Base-by-base conservation (phyloP, 2,329 filamentous ascomycete genomes). In the Penicillium freii region DNA sequence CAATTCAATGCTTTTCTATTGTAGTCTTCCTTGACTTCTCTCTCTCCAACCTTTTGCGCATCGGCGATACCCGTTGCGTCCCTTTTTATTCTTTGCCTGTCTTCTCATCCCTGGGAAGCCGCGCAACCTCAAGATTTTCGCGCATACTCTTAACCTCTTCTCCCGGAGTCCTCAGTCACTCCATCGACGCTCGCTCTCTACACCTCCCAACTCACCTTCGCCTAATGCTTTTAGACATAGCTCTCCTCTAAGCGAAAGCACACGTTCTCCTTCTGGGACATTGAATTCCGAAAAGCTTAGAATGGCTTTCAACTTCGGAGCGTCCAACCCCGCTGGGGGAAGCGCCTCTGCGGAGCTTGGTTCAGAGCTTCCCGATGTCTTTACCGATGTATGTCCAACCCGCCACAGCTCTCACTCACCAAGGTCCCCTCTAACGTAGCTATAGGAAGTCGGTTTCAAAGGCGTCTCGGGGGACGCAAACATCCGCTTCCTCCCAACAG, bases 381-480 rank as follows among this genome's bases (percentile, higher is more conserved):
- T 88, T 73, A 93, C 92, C 64, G 91, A 96, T 81, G 90, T 91
- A 77, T 63, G 67, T 66, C 53, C 15, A 51, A 39, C 44, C 43
- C 50, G 3, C 49, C 31, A 46, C 11, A 52, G 33, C 47, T 54
- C 43, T 43, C 8, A 50, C 23, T 43, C 46, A 29, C n/a, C 33
- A 33, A 17, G 21, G 31, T 11, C n/a, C 13, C 23, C 17, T 48
- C 62, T 68, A 57, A 68, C 31, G 44, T 10, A 17, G 9, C 5
- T 54, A n/a, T 59, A 84, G 90, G 83, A 84, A 64, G 80, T 99
- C 48, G 91, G 91, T 5, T 97, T 99, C 75, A 84, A 89, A 64
- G 85, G 89, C 51, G 78, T 96, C 44, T 86, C 87, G 54, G 88
- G 90, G 68, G 91, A 96, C 68, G 85, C 88, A 58, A 96, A 93